These are phyloP conservation scores for Coemansia sp. DNA, from an alignment of 192 early-diverging fungal species.

Conservation along the genomic window DNA sequence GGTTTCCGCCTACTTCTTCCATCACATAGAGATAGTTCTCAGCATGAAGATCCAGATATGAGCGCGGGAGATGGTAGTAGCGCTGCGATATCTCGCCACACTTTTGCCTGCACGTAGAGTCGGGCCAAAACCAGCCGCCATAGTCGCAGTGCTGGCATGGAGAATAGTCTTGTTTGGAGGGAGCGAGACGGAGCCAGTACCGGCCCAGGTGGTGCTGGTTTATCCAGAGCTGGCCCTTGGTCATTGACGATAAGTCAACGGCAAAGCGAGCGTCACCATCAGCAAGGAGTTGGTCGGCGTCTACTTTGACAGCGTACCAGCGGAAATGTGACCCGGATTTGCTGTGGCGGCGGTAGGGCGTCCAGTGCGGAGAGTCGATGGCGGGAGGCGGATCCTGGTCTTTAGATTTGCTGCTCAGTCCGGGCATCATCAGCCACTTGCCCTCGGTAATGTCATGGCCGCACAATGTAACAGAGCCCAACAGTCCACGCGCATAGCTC, in stretches of 20 bases:
- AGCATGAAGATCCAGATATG: conserved; percentile 22
- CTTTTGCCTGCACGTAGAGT: conserved; percentile 30
- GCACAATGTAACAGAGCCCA: conserved; percentile 37
- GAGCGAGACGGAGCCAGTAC: conserved; percentile 47
- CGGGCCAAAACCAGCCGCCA: conserved; percentile 38
- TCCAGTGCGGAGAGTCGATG: neutral
- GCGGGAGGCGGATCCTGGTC: neutral
- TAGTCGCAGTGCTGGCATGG: conserved; percentile 40
- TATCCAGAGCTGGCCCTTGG: conserved; percentile 51
- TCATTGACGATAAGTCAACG: conserved; percentile 50
- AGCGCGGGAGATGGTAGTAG: conserved; percentile 47
- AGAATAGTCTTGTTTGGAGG: conserved; percentile 10
- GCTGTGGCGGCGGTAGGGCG: neutral
- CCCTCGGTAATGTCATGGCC: conserved; percentile 37
- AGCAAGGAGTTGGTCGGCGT: conserved; percentile 13
- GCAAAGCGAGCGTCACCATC: conserved; percentile 15
- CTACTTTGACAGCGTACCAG: conserved; percentile 41
- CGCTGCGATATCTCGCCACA: conserved; percentile 50
- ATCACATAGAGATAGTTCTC: conserved; percentile 27
- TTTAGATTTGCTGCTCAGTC: neutral
- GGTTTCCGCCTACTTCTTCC: conserved; percentile 41
- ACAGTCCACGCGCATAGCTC: conserved; percentile 36
- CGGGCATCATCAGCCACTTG: conserved; percentile 30
- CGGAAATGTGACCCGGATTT: neutral
- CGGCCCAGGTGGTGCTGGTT: conserved; percentile 50